Conservation (phyloP, 1,139 yeast genomes). For the Dujonia santamariae region DNA sequence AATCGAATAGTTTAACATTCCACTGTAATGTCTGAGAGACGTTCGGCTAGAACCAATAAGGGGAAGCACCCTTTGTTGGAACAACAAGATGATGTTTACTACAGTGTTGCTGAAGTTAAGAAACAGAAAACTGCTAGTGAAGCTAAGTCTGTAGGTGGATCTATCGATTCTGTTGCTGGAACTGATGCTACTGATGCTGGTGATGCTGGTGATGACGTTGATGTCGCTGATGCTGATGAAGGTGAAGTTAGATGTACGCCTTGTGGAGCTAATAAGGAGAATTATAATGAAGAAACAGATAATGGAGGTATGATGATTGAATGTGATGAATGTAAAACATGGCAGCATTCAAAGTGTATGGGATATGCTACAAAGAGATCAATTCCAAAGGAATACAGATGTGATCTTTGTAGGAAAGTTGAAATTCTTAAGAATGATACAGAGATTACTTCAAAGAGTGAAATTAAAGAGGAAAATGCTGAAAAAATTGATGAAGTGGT, state of each 20-base stretch:
- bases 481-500: neutral
- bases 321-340: constrained; percentile 73
- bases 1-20: too few relatives aligned
- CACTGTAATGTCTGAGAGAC: constrained; percentile 16
- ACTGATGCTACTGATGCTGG: constrained; percentile 27
- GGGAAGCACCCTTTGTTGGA: constrained; percentile 38
- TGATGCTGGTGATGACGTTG: constrained; percentile 6
- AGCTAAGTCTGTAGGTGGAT: neutral
- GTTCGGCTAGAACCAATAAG: constrained; percentile 39
- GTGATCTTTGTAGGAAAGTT: constrained; percentile 27
- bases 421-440: neutral
- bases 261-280: constrained; percentile 64
- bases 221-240: constrained; percentile 25
- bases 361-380: constrained; percentile 34
- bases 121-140: neutral
- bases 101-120: neutral
- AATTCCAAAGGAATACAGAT: constrained; percentile 32
- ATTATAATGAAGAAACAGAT: constrained; percentile 59
- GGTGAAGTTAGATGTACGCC: constrained; percentile 61
- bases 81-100: constrained; percentile 15
- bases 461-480: neutral
- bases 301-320: constrained; percentile 67
- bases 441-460: neutral
- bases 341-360: constrained; percentile 86
- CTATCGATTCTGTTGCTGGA: constrained; percentile 10